Conservation (phyloP, 371 early-diverging fungal genomes). For the Lichtheimia ornata region DNA sequence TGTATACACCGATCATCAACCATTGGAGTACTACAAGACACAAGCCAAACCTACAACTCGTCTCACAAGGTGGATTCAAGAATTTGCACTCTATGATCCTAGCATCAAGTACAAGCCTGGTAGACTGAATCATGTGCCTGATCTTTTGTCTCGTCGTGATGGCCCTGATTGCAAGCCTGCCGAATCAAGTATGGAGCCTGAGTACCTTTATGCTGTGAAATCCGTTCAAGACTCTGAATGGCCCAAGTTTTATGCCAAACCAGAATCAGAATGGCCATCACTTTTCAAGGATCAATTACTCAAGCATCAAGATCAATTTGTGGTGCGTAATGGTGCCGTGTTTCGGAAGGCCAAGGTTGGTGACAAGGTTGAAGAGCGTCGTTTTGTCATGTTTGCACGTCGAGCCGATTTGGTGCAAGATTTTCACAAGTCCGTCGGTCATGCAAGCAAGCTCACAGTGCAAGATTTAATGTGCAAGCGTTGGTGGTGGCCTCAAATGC, state of each 20-base stretch:
- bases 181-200: neutral
- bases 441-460: slow-evolving; percentile 17
- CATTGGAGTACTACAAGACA: slow-evolving; percentile 21
- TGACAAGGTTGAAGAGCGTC: neutral
- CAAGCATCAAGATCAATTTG: neutral
- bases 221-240: neutral
- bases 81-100: slow-evolving; percentile 22
- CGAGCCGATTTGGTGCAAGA: slow-evolving; percentile 12
- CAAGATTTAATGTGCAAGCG: slow-evolving; percentile 16
- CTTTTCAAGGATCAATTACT: neutral
- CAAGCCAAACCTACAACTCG: slow-evolving; percentile 2
- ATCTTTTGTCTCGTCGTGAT: slow-evolving; percentile 21
- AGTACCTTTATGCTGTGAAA: slow-evolving; percentile 13
- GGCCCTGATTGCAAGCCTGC: neutral
- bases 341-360: slow-evolving; percentile 3
- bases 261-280: neutral
- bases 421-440: slow-evolving; percentile 27
- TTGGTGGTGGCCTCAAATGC: slow-evolving; percentile 36
- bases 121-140: slow-evolving; percentile 21
- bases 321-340: too few relatives aligned
- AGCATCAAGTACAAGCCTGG: slow-evolving; percentile 28
- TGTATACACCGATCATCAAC: slow-evolving; percentile 27
- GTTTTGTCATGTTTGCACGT: slow-evolving; percentile 7
- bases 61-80: slow-evolving; percentile 16
- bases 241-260: neutral